Evolutionary conservation across 805 yeast genomes (phyloP).

Genomic region (Cyberlindnera mississippiensis): DNA sequence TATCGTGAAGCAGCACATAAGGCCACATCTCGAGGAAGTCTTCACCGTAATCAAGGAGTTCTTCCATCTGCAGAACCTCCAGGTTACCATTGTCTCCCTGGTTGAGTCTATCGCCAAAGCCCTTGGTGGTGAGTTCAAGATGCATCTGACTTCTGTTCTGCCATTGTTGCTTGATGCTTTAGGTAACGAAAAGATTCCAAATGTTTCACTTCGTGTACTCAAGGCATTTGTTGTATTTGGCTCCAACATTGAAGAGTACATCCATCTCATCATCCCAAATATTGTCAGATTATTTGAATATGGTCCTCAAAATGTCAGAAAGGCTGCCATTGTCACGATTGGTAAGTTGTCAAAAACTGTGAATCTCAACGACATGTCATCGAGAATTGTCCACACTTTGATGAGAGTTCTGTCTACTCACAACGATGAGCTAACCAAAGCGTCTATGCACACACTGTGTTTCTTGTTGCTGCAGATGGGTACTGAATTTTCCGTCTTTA

Average conservation of each 20-base stretch:
- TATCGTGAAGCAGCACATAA: constrained; percentile 84
- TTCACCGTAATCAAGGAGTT: constrained; percentile 73
- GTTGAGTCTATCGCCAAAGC: constrained; percentile 84
- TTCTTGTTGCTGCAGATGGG: constrained; percentile 78
- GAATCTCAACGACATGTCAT: constrained; percentile 79
- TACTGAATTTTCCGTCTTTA: constrained; percentile 75
- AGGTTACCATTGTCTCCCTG: constrained; percentile 72
- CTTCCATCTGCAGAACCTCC: constrained; percentile 59
- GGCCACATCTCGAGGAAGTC: constrained; percentile 75
- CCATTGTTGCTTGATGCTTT: constrained; percentile 73
- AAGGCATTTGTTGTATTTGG: constrained; percentile 86
- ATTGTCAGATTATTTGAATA: constrained; percentile 77
- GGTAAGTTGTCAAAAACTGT: constrained; percentile 77
- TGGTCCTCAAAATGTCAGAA: constrained; percentile 54
- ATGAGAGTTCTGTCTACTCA: constrained; percentile 54
- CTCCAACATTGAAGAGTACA: constrained; percentile 79
- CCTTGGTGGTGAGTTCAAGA: constrained; percentile 87
- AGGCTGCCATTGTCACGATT: constrained; percentile 74
- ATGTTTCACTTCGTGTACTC: constrained; percentile 68
- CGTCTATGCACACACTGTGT: constrained; percentile 77
- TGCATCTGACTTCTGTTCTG: constrained; percentile 72
- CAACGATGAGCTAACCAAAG: constrained; percentile 57
- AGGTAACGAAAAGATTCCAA: constrained; percentile 64
- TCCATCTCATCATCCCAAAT: constrained; percentile 83
- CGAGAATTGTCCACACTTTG: constrained; percentile 84